Evolutionary conservation across 148 eudicot genomes (phyloP), one percentile per base, ranked within the genome.

Genomic region (Fagopyrum esculentum): DNA sequence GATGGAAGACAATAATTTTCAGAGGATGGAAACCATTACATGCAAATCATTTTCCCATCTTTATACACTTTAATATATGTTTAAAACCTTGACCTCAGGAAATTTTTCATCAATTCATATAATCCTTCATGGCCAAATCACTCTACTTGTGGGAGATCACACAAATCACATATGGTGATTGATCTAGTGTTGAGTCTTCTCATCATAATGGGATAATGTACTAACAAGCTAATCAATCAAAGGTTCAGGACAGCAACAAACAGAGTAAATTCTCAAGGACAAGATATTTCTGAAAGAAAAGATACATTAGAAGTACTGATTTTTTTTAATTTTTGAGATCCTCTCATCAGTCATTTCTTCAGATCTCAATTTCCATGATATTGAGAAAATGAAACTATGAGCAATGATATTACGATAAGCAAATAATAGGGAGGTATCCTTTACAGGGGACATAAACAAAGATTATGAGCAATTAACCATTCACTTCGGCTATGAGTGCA

Each of bases 281-380:
- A 13, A 66, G 17, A 13, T 40, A 43, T 35, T 5, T 13, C 46
- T 13, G 47, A 43, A 66, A 19, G 64, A 19, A 35, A 64, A 66
- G 5, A 66, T 40, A 66, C 71, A 66, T 15, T 35, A 4, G 1
- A 66, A 19, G 46, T 15, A 66, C 43, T 35, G 9, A 66, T 35
- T 66, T 26, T 66, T 66, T n/a, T 22, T 22, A 22, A 3, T 6
- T 66, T 45, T 66, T 66, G 71, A 66, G 71, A 66, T 43, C 71
- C 5, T 15, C 71, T 29, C 9, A 63, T 29, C 15, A 59, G 19
- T 26, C 9, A 59, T 59, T 4, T 55, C 17, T 59, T 8, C 11
- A 9, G 6, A 17, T 66, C 71, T 3, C 9, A 40, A 12, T 5
- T 66, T 43, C 71, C 40, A 61, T 29, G 68, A 61, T 8, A 43